These are phyloP conservation scores for Alternaria sp. DNA, from an alignment of 2,329 filamentous ascomycete genomes.

Conservation along the genomic window DNA sequence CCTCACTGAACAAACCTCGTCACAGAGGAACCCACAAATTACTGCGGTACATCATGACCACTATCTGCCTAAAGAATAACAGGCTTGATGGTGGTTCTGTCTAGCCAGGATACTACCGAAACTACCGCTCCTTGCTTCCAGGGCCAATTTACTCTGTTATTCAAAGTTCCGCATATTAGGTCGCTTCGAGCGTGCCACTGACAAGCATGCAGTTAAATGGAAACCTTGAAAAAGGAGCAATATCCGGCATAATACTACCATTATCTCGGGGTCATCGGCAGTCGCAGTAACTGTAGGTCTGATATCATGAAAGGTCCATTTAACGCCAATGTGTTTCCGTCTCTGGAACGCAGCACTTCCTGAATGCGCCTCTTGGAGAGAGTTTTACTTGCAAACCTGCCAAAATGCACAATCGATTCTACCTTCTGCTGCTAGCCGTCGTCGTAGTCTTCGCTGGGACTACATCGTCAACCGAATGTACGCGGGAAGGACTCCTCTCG, in stretches of 20 bases:
- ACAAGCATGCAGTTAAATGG: slow-evolving; percentile 26
- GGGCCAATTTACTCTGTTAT: not conserved
- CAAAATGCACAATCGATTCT: not conserved
- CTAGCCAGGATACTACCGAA: not conserved
- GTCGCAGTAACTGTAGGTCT: not conserved
- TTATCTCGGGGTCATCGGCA: slow-evolving; percentile 7
- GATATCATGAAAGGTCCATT: not conserved
- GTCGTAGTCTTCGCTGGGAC: not conserved
- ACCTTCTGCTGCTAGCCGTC: not conserved
- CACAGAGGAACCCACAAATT: too few relatives aligned
- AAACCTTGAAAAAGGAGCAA: slow-evolving; percentile 7
- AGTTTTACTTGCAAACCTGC: not conserved
- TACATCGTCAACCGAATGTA: slow-evolving; percentile 28
- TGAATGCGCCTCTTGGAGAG: not conserved
- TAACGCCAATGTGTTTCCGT: not conserved
- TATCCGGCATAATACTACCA: slow-evolving; percentile 20
- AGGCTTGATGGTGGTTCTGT: not conserved
- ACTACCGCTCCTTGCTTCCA: not conserved
- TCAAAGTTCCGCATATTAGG: slow-evolving; percentile 7
- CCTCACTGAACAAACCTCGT: not conserved
- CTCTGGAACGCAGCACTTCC: not conserved
- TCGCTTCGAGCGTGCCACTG: slow-evolving; percentile 28
- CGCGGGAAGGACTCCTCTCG: slow-evolving; percentile 36
- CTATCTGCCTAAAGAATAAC: not conserved
- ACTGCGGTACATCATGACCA: not conserved